A percentile compares a stretch with the other conserved stretches of the same genome.
Conservation (phyloP, 108 stramenopile species). For the Skeletonema costatum region DNA sequence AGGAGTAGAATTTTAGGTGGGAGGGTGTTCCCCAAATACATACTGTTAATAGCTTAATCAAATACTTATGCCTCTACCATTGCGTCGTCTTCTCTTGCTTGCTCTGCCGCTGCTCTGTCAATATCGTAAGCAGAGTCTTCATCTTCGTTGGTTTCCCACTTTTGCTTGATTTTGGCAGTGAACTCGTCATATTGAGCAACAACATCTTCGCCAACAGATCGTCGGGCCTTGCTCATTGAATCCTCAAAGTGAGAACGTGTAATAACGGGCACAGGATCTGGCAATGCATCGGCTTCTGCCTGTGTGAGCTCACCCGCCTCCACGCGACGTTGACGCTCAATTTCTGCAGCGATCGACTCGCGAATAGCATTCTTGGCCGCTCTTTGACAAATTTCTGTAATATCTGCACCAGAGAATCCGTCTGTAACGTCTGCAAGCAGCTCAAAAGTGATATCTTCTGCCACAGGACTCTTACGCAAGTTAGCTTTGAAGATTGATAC, state of each 20-base stretch:
- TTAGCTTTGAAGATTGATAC: conserved; percentile 96
- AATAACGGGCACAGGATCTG: conserved; percentile 82
- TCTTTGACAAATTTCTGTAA: conserved; percentile 96
- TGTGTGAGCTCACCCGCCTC: conserved; percentile 87
- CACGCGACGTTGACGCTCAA: conserved; percentile 82
- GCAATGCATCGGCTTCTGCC: conserved; percentile 80
- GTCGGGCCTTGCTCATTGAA: conserved; percentile 88
- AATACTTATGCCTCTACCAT: neutral
- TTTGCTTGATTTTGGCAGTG: conserved; percentile 83
- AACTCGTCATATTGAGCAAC: conserved; percentile 90
- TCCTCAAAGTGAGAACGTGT: conserved; percentile 86
- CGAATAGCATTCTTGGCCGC: conserved; percentile 96
- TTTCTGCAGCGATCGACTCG: conserved; percentile 86
- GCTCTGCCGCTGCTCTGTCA: conserved; percentile 78
- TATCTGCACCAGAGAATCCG: conserved; percentile 96
- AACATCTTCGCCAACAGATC: conserved; percentile 87
- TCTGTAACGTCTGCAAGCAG: conserved; percentile 88
- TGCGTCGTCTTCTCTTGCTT: conserved; percentile 71
- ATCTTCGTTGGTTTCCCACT: conserved; percentile 68
- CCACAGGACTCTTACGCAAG: conserved; percentile 92
- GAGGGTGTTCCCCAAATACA: neutral
- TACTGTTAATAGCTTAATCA: neutral
- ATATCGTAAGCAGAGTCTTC: conserved; percentile 77
- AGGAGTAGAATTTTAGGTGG: neutral
- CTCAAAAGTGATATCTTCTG: conserved; percentile 75